Base-by-base conservation (phyloP, 2,329 filamentous ascomycete species). In the Apiospora kogelbergensis region DNA sequence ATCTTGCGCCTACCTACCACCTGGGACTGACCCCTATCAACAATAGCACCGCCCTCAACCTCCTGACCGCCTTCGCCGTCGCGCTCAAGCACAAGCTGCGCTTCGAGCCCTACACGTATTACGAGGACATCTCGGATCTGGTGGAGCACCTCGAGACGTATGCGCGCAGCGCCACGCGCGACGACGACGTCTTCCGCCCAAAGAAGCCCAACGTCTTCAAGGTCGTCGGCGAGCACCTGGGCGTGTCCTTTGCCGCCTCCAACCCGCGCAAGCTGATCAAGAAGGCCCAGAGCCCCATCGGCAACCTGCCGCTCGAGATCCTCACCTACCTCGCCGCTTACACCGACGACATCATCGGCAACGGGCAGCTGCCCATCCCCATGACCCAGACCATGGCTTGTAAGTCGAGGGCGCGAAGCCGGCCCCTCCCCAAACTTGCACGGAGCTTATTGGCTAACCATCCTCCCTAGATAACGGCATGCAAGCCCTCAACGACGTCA, bases 191-290 rank as follows among this genome's bases (percentile, higher is more conserved):
- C 2, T 70, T 78, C 2, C 78, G 81, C 9, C 78, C 73, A 3
- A 82, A 78, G 70, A 85, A 85, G 74, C 81, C 84, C 24, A 73
- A 73, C 3, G 76, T 86, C 46, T 89, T 90, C 82, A 93, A 94
- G 80, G 80, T 83, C 1, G 78, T 87, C 1, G 93, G 93, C 64
- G 89, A 93, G 76, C 93, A 92, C 72, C 86, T 97, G 0, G 93
- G 93, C 4, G 79, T 97, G 5, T 89, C 91, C 0, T 93, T 95
- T 75, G 91, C 92, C 5, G 86, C 89, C 69, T 92, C 90, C 67
- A 96, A 96, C 80, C 93, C 93, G 0, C 87, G 92, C 69, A 94
- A 94, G 81, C 81, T 87, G 63, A 84, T 96, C 79, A 96, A 96
- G 85, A 86, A 87, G 60, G 88, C 92, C 20, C 86, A 88, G 71